These are phyloP conservation scores for Apiotrichum montevideense DNA, from an alignment of 1,284 basidiomycete genomes.

Conservation along the genomic window DNA sequence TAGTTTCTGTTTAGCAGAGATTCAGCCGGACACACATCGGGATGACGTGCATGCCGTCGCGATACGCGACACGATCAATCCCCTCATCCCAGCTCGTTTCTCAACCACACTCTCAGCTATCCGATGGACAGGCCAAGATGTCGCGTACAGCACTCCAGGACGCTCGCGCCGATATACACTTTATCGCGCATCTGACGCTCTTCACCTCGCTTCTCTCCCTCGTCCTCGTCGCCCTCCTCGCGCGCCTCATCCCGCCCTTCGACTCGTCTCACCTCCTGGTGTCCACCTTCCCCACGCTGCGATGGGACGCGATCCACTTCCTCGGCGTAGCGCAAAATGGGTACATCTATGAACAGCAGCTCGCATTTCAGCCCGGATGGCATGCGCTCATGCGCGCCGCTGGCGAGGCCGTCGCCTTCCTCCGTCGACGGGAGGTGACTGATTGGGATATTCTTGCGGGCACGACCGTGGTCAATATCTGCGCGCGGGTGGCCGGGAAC, in stretches of 20 bases:
- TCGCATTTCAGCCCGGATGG: constrained; percentile 78
- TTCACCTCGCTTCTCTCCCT: constrained; percentile 10
- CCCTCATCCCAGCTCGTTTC: no score
- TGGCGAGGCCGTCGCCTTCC: constrained; percentile 7
- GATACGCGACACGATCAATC: no score
- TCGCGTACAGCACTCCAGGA: no score
- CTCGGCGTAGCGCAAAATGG: constrained; percentile 55
- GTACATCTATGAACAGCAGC: constrained; percentile 73
- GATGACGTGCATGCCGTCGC: no score
- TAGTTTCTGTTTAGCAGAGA: no score
- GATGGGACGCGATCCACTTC: constrained; percentile 90
- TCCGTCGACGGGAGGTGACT: no score
- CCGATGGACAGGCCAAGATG: no score
- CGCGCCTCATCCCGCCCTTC: constrained; percentile 21
- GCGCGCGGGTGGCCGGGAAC: constrained; percentile 42
- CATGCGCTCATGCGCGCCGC: constrained; percentile 50
- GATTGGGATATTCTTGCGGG: no score
- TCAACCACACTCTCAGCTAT: no score
- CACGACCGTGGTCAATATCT: constrained; percentile 11
- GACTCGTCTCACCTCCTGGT: constrained; percentile 27
- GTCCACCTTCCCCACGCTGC: constrained; percentile 45
- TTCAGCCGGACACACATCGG: no score
- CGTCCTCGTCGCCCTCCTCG: constrained; percentile 14
- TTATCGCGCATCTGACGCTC: neutral
- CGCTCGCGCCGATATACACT: no score